phyloP scores from a whole-genome alignment of 2,329 filamentous ascomycete genomes.

The Hymenotorrendiella dingleyae region DNA sequence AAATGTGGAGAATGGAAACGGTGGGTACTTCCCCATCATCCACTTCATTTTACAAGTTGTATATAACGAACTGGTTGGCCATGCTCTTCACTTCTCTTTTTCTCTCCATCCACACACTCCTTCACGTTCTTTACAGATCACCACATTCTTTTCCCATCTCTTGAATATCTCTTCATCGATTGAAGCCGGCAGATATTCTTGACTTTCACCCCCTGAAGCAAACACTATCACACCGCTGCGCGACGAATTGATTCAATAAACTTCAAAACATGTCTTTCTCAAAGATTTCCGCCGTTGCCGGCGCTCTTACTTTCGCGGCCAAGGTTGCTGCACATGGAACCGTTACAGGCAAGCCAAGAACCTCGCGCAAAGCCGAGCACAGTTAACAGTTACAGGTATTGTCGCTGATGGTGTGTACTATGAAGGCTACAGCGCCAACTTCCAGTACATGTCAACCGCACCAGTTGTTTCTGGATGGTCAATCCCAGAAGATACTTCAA shows the following conservation, averaged over 20 bases:
- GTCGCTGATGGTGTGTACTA: slow-evolving; percentile 42
- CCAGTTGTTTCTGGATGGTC: slow-evolving; percentile 36
- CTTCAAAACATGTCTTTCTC: slow-evolving; percentile 25
- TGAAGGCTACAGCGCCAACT: slow-evolving; percentile 20
- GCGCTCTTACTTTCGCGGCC: slow-evolving; percentile 30
- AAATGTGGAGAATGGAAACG: neutral
- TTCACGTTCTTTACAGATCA: slow-evolving; percentile 14
- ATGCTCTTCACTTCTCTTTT: slow-evolving; percentile 1
- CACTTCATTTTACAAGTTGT: neutral
- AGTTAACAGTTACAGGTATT: slow-evolving; percentile 40
- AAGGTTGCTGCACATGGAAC: slow-evolving; percentile 41
- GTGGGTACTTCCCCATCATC: slow-evolving; percentile 2
- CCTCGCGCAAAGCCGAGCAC: too few species aligned
- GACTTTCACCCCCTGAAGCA: slow-evolving; percentile 7
- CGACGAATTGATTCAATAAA: slow-evolving; percentile 12
- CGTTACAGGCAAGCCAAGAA: too few species aligned
- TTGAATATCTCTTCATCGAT: slow-evolving; percentile 22
- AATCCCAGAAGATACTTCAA: slow-evolving; percentile 35
- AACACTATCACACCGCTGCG: slow-evolving; percentile 15
- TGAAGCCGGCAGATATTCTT: slow-evolving; percentile 21
- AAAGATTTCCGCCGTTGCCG: slow-evolving; percentile 19
- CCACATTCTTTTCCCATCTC: slow-evolving; percentile 14
- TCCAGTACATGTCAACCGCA: slow-evolving; percentile 22
- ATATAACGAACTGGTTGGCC: slow-evolving; percentile 1
- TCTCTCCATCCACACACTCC: slow-evolving; percentile 7